Conservation (phyloP, 805 yeast genomes). For the Suhomyces prunicola region DNA sequence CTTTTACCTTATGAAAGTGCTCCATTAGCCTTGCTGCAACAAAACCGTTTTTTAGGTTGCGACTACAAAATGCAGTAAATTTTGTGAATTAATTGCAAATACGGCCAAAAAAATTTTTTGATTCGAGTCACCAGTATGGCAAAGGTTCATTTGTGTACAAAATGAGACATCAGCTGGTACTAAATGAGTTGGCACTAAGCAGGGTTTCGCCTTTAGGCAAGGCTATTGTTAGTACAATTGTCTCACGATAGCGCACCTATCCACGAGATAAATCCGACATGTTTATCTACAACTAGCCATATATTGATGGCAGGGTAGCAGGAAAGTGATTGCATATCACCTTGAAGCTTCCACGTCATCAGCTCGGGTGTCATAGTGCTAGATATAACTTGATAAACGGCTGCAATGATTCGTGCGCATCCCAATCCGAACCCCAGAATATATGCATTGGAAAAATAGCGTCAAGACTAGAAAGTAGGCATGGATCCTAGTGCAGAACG, state of each 20-base stretch:
- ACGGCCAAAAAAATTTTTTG: no score
- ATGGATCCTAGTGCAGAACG: constrained; percentile 12
- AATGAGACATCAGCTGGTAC: no score
- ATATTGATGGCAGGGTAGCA: not conserved
- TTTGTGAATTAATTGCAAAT: no score
- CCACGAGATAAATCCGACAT: not conserved
- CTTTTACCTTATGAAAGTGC: no score
- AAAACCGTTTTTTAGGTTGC: no score
- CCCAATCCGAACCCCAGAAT: not conserved
- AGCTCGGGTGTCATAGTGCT: not conserved
- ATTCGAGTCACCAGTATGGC: no score
- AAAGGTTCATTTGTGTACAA: no score
- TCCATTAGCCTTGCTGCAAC: no score
- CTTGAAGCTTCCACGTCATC: not conserved
- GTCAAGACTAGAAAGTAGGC: not conserved
- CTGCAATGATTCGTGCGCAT: not conserved
- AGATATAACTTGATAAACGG: not conserved
- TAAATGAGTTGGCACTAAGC: not conserved
- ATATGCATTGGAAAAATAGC: not conserved
- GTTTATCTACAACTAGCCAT: not conserved
- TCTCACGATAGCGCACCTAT: not conserved
- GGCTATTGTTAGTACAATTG: not conserved
- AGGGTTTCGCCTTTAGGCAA: not conserved
- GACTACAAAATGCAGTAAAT: no score
- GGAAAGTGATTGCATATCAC: no score